These are phyloP conservation scores for Eimeria praecox DNA, from an alignment of 169 alveolate genomes.

Conservation along the genomic window DNA sequence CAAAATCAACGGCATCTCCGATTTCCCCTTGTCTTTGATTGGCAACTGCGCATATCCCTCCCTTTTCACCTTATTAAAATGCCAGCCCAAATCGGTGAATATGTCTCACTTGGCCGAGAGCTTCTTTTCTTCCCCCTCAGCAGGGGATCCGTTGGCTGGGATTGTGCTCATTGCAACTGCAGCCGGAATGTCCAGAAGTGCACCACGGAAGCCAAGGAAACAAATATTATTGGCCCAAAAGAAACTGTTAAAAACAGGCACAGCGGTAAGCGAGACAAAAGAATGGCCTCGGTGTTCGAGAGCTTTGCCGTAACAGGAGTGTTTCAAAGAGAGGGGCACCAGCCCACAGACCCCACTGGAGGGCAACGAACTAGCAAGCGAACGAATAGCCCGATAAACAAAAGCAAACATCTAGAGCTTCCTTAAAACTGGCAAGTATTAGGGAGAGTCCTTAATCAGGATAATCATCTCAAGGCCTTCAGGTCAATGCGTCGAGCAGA, in stretches of 20 bases:
- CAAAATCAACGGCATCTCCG: not conserved
- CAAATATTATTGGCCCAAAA: not conserved
- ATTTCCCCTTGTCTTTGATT: not conserved
- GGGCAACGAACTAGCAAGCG: not conserved
- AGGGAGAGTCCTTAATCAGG: not conserved
- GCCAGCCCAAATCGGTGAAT: not conserved
- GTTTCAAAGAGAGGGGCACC: not conserved
- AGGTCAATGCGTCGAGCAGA: not conserved
- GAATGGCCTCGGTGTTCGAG: not conserved
- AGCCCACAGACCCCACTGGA: not conserved
- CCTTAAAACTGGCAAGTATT: not conserved
- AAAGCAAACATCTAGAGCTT: not conserved
- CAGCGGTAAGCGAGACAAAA: not conserved
- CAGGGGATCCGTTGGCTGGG: constrained; percentile 32
- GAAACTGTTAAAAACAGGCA: not conserved
- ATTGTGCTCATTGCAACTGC: constrained; percentile 8
- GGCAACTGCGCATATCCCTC: not conserved
- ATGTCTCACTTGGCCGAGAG: constrained; percentile 45
- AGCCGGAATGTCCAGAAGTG: not conserved
- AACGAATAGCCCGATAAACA: not conserved
- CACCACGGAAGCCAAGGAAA: not conserved
- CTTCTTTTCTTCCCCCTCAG: constrained; percentile 53
- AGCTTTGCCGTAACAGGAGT: not conserved
- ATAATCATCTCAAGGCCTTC: not conserved
- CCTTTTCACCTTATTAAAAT: not conserved